These are phyloP conservation scores for Boletus tomentosulus DNA, from an alignment of 768 basidiomycete species.

Conservation along the genomic window DNA sequence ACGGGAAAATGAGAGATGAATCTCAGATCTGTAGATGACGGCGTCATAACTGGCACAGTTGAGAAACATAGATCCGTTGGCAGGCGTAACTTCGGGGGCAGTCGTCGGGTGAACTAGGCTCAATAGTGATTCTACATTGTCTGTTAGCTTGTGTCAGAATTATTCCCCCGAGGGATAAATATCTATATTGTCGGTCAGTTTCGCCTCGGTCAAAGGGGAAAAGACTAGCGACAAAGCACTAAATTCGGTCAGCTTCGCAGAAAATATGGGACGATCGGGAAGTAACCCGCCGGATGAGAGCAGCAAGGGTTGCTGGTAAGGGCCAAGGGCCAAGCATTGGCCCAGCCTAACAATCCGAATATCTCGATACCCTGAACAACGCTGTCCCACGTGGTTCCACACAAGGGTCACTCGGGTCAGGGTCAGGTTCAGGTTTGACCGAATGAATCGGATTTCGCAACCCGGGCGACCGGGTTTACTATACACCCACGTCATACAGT, in stretches of 20 bases:
- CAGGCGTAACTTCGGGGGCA: constrained; percentile 14
- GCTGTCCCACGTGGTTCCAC: constrained; percentile 28
- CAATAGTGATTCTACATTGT: constrained; percentile 13
- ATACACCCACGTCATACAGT: not conserved
- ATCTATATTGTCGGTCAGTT: not conserved
- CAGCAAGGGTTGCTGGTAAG: constrained; percentile 1
- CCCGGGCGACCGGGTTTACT: constrained; percentile 6
- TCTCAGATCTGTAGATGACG: constrained; percentile 32
- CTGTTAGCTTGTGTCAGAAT: constrained; percentile 5
- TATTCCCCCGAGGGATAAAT: constrained; percentile 1
- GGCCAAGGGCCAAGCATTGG: constrained; percentile 13
- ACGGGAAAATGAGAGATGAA: constrained; percentile 28
- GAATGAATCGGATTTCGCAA: constrained; percentile 9
- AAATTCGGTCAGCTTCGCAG: constrained; percentile 3
- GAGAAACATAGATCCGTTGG: constrained; percentile 32
- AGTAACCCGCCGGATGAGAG: constrained; percentile 7
- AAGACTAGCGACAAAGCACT: constrained; percentile 8
- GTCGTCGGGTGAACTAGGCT: constrained; percentile 23
- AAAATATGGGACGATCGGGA: constrained; percentile 18
- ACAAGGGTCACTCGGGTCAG: constrained; percentile 3
- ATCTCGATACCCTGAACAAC: constrained; percentile 16
- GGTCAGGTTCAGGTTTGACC: constrained; percentile 15
- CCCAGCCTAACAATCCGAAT: constrained; percentile 9
- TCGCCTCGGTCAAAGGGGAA: constrained; percentile 1
- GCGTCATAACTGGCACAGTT: constrained; percentile 22